phyloP scores from a whole-genome alignment of 2,329 filamentous ascomycete genomes.

The Aspergillus pseudonomiae region DNA sequence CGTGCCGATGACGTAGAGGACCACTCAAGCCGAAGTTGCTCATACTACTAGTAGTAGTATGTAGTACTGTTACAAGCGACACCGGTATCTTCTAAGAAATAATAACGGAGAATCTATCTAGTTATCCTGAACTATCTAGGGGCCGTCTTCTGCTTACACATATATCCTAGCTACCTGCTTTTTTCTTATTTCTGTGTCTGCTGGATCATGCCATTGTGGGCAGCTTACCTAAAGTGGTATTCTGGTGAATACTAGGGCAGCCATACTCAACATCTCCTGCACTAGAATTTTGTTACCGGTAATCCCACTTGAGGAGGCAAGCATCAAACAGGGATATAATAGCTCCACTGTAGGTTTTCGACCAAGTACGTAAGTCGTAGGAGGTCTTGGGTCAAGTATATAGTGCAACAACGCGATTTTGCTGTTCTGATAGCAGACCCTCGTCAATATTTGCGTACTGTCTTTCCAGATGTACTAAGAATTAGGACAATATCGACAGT shows the following conservation, averaged over 20 bases:
- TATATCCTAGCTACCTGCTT: too few species aligned
- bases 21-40: neutral
- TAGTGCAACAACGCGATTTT: neutral
- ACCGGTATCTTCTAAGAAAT: too few species aligned
- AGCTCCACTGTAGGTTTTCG: neutral
- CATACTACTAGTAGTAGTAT: neutral
- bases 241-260: too few species aligned
- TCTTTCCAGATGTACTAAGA: neutral
- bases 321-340: neutral
- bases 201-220: too few species aligned
- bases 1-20: neutral
- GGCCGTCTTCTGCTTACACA: too few species aligned
- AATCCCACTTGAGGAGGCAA: neutral
- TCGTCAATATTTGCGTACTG: neutral
- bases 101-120: too few species aligned
- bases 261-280: too few species aligned
- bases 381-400: neutral
- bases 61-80: too few species aligned
- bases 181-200: too few species aligned
- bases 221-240: too few species aligned
- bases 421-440: neutral
- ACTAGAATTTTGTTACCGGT: neutral
- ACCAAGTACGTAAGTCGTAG: neutral
- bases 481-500: neutral
- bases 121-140: too few species aligned